These are phyloP conservation scores for Jatropha podagrica DNA, from an alignment of 441 rosid species.

Conservation along the genomic window DNA sequence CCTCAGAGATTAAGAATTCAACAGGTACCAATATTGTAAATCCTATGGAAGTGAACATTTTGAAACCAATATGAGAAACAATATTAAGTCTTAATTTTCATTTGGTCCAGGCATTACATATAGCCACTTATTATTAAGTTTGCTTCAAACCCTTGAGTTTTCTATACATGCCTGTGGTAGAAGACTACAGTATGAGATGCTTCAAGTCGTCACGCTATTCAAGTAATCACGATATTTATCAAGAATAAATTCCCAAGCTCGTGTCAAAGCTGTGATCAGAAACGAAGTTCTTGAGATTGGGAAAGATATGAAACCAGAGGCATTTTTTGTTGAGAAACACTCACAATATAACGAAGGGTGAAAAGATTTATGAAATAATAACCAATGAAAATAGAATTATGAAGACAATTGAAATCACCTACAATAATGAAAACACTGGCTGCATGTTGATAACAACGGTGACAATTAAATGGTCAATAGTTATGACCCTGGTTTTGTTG, in stretches of 20 bases:
- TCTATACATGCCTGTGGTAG: not conserved
- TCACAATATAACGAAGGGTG: not conserved
- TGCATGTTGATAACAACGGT: not conserved
- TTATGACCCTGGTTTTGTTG: not conserved
- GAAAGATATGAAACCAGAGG: not conserved
- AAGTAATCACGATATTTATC: not conserved
- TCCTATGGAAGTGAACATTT: not conserved
- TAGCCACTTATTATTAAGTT: constrained; percentile 5
- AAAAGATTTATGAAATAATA: not conserved
- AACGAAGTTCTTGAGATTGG: not conserved
- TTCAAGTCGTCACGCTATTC: not conserved
- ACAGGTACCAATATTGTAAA: not conserved
- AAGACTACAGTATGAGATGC: not conserved
- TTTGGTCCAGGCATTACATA: not conserved
- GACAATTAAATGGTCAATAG: not conserved
- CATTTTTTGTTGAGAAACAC: not conserved
- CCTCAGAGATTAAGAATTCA: not conserved
- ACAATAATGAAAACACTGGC: not conserved
- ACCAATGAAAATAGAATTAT: not conserved
- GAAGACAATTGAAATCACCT: not conserved
- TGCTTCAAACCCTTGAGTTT: not conserved
- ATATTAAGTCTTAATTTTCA: not conserved
- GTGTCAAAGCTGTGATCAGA: not conserved
- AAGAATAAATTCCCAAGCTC: not conserved
- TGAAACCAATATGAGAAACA: not conserved